Conservation (phyloP, 306 rosid genomes). For the Comarum palustre region DNA sequence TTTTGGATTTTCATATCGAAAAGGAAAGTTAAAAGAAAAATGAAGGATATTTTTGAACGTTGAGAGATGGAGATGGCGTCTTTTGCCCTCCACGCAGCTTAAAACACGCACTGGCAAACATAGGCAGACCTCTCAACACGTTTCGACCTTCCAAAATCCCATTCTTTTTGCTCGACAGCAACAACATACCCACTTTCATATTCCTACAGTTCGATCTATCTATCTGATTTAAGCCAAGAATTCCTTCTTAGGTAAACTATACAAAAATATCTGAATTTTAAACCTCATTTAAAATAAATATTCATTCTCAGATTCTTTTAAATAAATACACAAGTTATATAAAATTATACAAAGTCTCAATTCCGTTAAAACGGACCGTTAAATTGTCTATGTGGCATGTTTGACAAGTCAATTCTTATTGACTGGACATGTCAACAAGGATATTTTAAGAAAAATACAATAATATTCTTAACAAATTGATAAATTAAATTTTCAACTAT, state of each 20-base stretch:
- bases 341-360: too few relatives aligned
- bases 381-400: too few relatives aligned
- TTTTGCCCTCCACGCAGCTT: conserved; percentile 93
- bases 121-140: conserved; percentile 50
- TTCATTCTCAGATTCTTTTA: too few relatives aligned
- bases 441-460: too few relatives aligned
- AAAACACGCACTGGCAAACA: conserved; percentile 74
- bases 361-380: too few relatives aligned
- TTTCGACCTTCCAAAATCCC: conserved; percentile 42
- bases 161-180: conserved; percentile 17
- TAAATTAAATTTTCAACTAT: too few relatives aligned
- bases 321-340: too few relatives aligned
- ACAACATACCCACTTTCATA: conserved; percentile 14
- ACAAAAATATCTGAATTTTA: too few relatives aligned
- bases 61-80: conserved; percentile 58
- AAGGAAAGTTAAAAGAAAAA: conserved; percentile 26
- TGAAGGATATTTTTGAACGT: conserved; percentile 55
- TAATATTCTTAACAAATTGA: too few relatives aligned
- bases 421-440: too few relatives aligned
- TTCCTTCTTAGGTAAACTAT: not conserved
- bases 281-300: too few relatives aligned
- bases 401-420: too few relatives aligned
- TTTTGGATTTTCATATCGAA: conserved; percentile 32
- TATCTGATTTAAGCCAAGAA: not conserved
- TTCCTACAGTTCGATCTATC: conserved; percentile 7